Evolutionary conservation across 331 rosid species (phyloP).

Genomic region (Cydonia oblonga): DNA sequence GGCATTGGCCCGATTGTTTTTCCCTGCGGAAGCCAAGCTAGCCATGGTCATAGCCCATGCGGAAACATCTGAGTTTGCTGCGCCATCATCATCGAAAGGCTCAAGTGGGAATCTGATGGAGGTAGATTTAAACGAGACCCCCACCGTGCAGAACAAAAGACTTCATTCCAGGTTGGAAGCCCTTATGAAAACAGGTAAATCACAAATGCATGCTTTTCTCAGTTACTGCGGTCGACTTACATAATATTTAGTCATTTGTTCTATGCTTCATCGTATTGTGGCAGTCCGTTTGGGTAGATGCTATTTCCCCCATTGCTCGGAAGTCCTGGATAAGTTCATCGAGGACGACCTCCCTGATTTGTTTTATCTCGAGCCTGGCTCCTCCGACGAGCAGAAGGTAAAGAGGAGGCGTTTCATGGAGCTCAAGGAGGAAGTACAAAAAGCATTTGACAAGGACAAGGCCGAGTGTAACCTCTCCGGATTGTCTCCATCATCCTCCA

Average conservation of each 20-base stretch:
- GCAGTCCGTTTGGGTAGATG: slow-evolving; percentile 39
- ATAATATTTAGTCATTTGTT: not conserved
- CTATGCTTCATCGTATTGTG: not conserved
- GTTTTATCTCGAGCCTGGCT: slow-evolving; percentile 29
- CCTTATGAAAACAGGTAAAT: slow-evolving; percentile 38
- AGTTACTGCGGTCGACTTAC: not conserved
- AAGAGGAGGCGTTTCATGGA: slow-evolving; percentile 38
- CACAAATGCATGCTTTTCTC: not conserved
- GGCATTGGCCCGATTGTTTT: slow-evolving; percentile 40
- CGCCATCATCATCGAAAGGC: slow-evolving; percentile 14
- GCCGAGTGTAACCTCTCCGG: slow-evolving; percentile 17
- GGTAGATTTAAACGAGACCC: slow-evolving; percentile 44
- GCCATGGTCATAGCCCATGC: slow-evolving; percentile 38
- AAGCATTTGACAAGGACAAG: slow-evolving; percentile 40
- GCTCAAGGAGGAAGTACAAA: slow-evolving; percentile 36
- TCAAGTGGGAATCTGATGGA: slow-evolving; percentile 34
- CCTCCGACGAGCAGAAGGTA: slow-evolving; percentile 26
- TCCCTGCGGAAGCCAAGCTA: slow-evolving; percentile 39
- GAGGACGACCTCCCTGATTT: slow-evolving; percentile 34
- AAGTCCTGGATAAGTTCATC: slow-evolving; percentile 45
- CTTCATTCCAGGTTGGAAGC: slow-evolving; percentile 35
- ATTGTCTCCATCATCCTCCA: slow-evolving; percentile 25
- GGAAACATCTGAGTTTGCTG: slow-evolving; percentile 24
- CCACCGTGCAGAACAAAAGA: slow-evolving; percentile 30
- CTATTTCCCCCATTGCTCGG: slow-evolving; percentile 42